Conservation (phyloP, 352 stramenopile species). For the Albugo laibachii region DNA sequence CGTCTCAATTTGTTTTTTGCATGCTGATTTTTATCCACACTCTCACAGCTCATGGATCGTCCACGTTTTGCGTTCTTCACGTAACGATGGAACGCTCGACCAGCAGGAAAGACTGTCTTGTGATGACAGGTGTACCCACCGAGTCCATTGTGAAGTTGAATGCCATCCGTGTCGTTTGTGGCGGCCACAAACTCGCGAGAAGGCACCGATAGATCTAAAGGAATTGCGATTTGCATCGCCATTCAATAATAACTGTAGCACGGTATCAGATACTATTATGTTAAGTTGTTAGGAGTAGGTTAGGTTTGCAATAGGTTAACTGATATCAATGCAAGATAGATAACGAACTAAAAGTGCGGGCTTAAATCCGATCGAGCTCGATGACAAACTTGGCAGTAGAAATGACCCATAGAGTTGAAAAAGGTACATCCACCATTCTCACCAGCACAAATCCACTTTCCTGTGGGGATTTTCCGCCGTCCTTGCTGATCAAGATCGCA, state of each 20-base stretch:
- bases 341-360: no score
- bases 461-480: conserved; percentile 49
- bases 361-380: conserved; percentile 47
- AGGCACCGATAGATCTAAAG: no score
- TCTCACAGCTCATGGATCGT: conserved; percentile 56
- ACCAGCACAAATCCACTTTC: conserved; percentile 69
- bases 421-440: conserved; percentile 76
- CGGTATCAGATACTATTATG: no score
- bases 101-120: conserved; percentile 55
- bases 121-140: conserved; percentile 43
- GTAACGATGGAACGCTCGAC: conserved; percentile 48
- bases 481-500: conserved; percentile 68
- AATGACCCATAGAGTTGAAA: conserved; percentile 61
- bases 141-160: conserved; percentile 27
- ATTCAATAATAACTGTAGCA: no score
- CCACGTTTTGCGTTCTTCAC: conserved; percentile 54
- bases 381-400: conserved; percentile 83
- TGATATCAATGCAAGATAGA: no score
- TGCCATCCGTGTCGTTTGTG: conserved; percentile 22
- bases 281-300: no score
- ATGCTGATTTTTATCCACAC: conserved; percentile 40
- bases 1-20: conserved; percentile 35
- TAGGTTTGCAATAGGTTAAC: no score
- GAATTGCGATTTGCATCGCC: no score
- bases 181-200: conserved; percentile 12